Base-by-base conservation (phyloP, 2,329 filamentous ascomycete genomes). In the Cladophialophora psammophila region DNA sequence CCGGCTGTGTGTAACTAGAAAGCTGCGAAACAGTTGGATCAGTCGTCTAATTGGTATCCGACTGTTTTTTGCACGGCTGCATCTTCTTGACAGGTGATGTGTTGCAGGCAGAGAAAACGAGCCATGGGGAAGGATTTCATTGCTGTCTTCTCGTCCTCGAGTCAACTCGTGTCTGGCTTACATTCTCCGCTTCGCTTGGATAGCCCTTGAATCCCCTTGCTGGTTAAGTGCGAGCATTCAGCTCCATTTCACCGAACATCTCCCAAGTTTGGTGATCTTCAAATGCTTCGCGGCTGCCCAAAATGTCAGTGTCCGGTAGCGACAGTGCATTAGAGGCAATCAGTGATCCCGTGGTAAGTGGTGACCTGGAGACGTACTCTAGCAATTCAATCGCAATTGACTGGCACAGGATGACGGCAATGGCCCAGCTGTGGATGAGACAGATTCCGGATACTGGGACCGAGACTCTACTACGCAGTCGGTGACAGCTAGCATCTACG, bases 401-500 rank as follows among this genome's bases (percentile, higher is more conserved):
- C 40, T 18, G 32, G 8, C 2, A 26, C 40, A 59, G 56, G 40
- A 59, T 5, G 56, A 59, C 20, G 56, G n/a, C 26, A 42, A 20
- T 20, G 35, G 48, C 8, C 8, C 56, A 9, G 40, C 6, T 2
- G 12, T 59, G 13, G 38, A 36, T 8, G 56, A 59, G 40, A 48
- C 38, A 6, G 68, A 70, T 53, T 68, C 65, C 31, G 66, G 59
- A 5, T 69, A 61, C 40, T 66, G 60, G 36, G 69, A 66, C 13
- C 56, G 36, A 26, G 59, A 52, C 36, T 64, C 57, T 12, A 64
- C 63, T 18, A 77, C 75, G 5, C 71, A 72, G 20, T 76, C 74
- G 0, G 48, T 78, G 12, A 70, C 71, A 5, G 70, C 71, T 8
- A 74, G 71, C 48, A 74, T 78, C 60, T 74, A 72, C 54, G 70